Base-by-base conservation (phyloP, 306 rosid genomes). In the Senna tora region DNA sequence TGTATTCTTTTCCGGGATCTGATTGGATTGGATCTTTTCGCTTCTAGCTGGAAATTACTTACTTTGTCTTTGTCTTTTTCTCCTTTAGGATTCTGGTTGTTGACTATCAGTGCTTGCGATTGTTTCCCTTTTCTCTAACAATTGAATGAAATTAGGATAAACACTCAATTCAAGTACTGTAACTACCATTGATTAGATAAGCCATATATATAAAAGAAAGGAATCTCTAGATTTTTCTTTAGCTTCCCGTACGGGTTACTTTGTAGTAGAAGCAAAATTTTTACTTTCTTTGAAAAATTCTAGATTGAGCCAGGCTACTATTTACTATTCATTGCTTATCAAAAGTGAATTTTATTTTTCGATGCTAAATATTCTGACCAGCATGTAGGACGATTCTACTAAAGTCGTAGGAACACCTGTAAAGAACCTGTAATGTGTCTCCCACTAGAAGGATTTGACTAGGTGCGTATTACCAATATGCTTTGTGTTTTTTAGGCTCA, bases 1-100 rank as follows among this genome's bases (percentile, higher is more conserved):
- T 66, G 72, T 4, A 47, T 66, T 45, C n/a, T 66, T 45, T 66
- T 39, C 25, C 8, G 42, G 43, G 43, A 66, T 67, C 46, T 49
- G 59, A 59, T 33, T 33, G 46, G 65, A 34, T 15, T 16, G 49
- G 47, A 60, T 38, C 49, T 17, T 17, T 60, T 61, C 16, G 32
- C 9, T 17, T 17, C 9, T 19, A 5, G 67, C 36, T 61, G 67
- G 38, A 50, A 5, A n/a, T 46, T 15, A 15, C 21, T 28, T 21
- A 22, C 12, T 47, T 15, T 28, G 25, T 15, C 53, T 65, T 13
- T 22, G 43, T 65, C 43, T n/a, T 45, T 65, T 8, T 25, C 68
- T 22, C 22, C 21, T 45, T 46, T 45, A 4, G 14, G 21, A 21
- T 7, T 9, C 57, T 9, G 22, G 34, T 41, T 41, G 19, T 30